Evolutionary conservation across 164 flowering plant genomes (phyloP).

Genomic region (Echeveria elegans): DNA sequence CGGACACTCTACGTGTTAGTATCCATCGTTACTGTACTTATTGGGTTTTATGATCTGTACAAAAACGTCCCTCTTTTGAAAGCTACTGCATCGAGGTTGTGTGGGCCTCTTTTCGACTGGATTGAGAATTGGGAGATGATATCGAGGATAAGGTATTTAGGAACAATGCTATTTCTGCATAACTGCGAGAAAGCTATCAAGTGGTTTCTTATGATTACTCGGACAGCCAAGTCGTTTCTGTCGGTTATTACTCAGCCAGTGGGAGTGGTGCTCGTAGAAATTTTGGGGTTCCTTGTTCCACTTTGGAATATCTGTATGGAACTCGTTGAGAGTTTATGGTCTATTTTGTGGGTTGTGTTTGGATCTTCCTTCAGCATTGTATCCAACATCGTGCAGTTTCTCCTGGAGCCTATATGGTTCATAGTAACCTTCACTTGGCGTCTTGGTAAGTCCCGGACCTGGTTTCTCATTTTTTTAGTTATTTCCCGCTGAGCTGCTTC

Average conservation of each 20-base stretch:
- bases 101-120: conserved; percentile 91
- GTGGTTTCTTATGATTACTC: conserved; percentile 49
- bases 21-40: conserved; percentile 75
- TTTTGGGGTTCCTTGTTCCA: conserved; percentile 40
- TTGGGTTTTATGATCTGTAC: conserved; percentile 88
- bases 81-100: conserved; percentile 80
- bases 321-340: conserved; percentile 30
- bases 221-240: conserved; percentile 48
- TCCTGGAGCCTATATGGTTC: conserved; percentile 55
- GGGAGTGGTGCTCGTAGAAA: conserved; percentile 43
- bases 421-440: conserved; percentile 40
- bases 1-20: conserved; percentile 68
- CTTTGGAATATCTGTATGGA: conserved; percentile 23
- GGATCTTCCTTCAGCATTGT: conserved; percentile 36
- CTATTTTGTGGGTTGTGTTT: conserved; percentile 36
- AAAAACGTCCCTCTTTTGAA: conserved; percentile 89
- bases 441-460: conserved; percentile 38
- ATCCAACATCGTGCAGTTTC: conserved; percentile 26
- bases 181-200: conserved; percentile 72
- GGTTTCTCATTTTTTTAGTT: background rate
- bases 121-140: conserved; percentile 93
- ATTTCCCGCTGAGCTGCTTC: background rate
- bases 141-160: conserved; percentile 78
- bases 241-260: conserved; percentile 54
- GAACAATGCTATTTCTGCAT: conserved; percentile 88